Evolutionary conservation across 208 protist species (phyloP).

Genomic region (Wallacemonas collosoma): DNA sequence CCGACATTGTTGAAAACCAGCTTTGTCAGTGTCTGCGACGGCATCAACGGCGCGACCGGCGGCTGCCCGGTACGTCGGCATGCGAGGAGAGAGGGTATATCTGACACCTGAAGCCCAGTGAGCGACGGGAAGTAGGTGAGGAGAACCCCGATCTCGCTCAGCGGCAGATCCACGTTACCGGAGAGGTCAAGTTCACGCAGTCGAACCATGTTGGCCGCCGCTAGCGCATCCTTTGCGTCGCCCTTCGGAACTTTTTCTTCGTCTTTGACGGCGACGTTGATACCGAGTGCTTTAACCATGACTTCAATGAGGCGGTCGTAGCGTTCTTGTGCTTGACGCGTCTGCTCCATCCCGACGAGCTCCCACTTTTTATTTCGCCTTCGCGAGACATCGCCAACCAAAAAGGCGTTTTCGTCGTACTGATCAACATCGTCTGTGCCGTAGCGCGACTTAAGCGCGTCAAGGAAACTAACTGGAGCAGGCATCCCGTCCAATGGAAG

Average conservation of each 20-base stretch:
- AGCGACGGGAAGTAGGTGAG: constrained; percentile 59
- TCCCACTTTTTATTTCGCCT: constrained; percentile 75
- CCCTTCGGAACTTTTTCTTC: constrained; percentile 13
- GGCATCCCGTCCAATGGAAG: neutral
- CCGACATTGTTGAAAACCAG: constrained; percentile 81
- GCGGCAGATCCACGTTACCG: constrained; percentile 52
- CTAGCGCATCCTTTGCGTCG: constrained; percentile 38
- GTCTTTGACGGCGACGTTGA: constrained; percentile 51
- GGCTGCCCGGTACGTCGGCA: neutral
- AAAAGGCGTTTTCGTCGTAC: constrained; percentile 46
- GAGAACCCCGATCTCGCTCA: constrained; percentile 59
- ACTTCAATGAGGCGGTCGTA: constrained; percentile 67
- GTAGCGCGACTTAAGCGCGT: constrained; percentile 77
- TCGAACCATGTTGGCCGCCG: constrained; percentile 40
- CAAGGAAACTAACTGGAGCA: constrained; percentile 63
- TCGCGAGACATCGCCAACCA: constrained; percentile 39
- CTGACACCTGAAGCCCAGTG: constrained; percentile 66
- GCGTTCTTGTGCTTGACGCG: constrained; percentile 53
- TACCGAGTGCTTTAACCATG: constrained; percentile 56
- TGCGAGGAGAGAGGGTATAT: constrained; percentile 47
- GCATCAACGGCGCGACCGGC: constrained; percentile 15
- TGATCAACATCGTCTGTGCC: constrained; percentile 61
- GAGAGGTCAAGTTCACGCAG: constrained; percentile 80
- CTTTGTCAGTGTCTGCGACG: constrained; percentile 51
- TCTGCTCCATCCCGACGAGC: constrained; percentile 82